Conservation (phyloP, 768 basidiomycete species). For the Boletus pseudo-olivaceus region DNA sequence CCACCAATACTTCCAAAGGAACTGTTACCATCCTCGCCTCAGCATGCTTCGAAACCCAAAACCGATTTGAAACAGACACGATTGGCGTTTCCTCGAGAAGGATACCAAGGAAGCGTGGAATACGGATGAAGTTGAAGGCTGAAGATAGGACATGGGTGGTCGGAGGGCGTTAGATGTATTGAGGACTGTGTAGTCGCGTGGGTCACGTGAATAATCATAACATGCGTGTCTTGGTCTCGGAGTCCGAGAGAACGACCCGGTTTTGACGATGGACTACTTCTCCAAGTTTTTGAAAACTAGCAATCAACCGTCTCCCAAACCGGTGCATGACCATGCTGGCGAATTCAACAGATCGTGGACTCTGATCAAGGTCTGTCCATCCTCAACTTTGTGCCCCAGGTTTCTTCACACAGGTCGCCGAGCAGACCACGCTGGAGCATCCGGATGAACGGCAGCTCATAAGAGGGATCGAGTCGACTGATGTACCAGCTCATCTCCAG, state of each 20-base stretch:
- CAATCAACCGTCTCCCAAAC: slow-evolving; percentile 45
- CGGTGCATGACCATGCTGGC: slow-evolving; percentile 58
- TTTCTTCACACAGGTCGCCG: slow-evolving; percentile 8
- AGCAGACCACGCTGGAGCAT: slow-evolving; percentile 74
- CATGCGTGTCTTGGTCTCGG: background rate
- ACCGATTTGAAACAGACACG: slow-evolving; percentile 18
- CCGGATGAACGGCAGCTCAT: slow-evolving; percentile 88
- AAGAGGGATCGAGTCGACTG: slow-evolving; percentile 76
- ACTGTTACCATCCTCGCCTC: slow-evolving; percentile 9
- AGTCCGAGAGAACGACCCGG: background rate
- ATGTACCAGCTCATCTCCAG: slow-evolving; percentile 71
- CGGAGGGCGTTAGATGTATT: background rate
- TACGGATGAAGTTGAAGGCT: background rate
- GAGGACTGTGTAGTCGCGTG: background rate
- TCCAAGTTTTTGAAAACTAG: slow-evolving; percentile 63
- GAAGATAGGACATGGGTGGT: background rate
- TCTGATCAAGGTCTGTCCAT: slow-evolving; percentile 55
- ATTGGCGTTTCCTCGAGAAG: slow-evolving; percentile 15
- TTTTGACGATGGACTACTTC: slow-evolving; percentile 71
- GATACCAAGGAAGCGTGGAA: background rate
- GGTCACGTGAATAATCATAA: slow-evolving; percentile 14
- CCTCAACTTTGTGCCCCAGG: background rate
- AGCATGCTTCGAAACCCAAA: slow-evolving; percentile 2
- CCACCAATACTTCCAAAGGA: slow-evolving; percentile 30
- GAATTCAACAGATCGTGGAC: slow-evolving; percentile 80